phyloP scores from a whole-genome alignment of 129 eudicot genomes.

The Pittosporum tobira region DNA sequence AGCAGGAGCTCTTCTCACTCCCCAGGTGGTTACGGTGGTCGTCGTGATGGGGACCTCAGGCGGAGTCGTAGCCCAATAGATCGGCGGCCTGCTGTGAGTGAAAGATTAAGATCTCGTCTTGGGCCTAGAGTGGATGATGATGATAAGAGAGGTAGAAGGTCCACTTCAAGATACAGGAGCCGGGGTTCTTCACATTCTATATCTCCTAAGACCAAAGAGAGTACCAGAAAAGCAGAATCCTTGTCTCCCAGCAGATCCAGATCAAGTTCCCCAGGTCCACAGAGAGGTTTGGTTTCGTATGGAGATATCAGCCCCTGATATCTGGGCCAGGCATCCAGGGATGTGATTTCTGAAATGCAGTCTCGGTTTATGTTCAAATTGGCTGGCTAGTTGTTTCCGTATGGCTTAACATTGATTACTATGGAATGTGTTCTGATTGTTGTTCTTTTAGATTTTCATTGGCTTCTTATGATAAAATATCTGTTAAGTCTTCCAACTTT shows the following conservation, averaged over 20 bases:
- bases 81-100: conserved; percentile 44
- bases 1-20: conserved; percentile 61
- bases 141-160: conserved; percentile 29
- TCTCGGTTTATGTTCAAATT: not conserved
- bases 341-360: not conserved
- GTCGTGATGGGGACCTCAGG: conserved; percentile 30
- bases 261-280: conserved; percentile 63
- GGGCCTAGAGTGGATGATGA: conserved; percentile 43
- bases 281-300: conserved; percentile 85
- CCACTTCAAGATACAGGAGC: conserved; percentile 46
- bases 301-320: conserved; percentile 64
- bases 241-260: conserved; percentile 33
- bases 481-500: not conserved
- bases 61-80: conserved; percentile 56
- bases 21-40: conserved; percentile 23
- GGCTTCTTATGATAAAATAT: too few species aligned
- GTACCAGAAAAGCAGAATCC: conserved; percentile 24
- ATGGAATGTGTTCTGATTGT: not conserved
- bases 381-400: not conserved
- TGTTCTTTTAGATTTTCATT: not conserved
- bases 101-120: conserved; percentile 67
- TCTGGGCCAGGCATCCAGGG: not conserved
- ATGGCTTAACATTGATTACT: not conserved
- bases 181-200: conserved; percentile 31
- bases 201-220: conserved; percentile 35